phyloP scores from a whole-genome alignment of 139 green algal species.

The Pleodorina starrii region DNA sequence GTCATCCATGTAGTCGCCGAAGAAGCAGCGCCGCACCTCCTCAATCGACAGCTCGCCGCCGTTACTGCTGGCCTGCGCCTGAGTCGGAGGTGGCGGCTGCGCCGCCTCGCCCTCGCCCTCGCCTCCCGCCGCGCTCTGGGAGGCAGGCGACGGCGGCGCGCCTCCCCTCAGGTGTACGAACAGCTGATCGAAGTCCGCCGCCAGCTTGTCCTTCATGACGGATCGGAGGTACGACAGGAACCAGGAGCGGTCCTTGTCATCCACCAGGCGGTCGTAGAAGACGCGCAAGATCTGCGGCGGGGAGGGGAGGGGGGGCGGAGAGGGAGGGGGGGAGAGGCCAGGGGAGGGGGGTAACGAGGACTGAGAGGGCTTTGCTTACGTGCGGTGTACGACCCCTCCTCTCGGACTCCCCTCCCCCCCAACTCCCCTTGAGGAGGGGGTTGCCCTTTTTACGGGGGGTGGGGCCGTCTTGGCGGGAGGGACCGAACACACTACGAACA shows the following conservation, averaged over 20 bases:
- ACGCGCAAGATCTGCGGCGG: conserved; percentile 73
- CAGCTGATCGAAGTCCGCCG: conserved; percentile 55
- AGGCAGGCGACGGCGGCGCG: background rate
- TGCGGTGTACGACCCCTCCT: too few relatives aligned
- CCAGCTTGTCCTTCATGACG: conserved; percentile 52
- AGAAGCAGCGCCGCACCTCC: conserved; percentile 65
- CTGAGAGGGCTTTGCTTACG: too few relatives aligned
- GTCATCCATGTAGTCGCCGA: conserved; percentile 81
- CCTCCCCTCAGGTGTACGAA: conserved; percentile 67
- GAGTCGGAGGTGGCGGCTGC: background rate
- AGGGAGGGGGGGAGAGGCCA: background rate
- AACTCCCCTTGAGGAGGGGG: too few relatives aligned
- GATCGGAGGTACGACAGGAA: conserved; percentile 65
- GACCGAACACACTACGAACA: too few relatives aligned
- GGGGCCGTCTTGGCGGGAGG: too few relatives aligned
- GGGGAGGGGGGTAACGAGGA: background rate
- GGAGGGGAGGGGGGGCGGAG: background rate
- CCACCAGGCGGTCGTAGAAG: conserved; percentile 84
- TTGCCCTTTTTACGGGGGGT: too few relatives aligned
- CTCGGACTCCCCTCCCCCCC: too few relatives aligned
- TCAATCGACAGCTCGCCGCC: conserved; percentile 51
- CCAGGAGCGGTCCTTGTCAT: conserved; percentile 74
- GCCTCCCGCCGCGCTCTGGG: background rate
- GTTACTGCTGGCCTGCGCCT: too few relatives aligned
- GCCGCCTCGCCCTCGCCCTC: background rate